phyloP scores from a whole-genome alignment of 805 yeast genomes.

The Saccharomycopsis sp. region DNA sequence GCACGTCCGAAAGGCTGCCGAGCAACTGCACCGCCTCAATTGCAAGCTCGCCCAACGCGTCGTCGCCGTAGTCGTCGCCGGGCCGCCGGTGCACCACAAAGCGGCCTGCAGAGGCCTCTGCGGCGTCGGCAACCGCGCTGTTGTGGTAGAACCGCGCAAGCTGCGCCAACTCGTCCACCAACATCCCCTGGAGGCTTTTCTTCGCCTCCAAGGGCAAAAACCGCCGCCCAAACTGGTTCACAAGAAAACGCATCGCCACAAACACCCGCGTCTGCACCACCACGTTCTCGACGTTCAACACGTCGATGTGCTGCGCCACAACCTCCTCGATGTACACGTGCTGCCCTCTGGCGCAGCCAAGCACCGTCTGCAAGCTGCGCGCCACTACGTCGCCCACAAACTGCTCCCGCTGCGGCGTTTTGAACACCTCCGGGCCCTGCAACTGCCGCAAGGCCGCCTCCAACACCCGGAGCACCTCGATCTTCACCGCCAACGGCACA shows the following conservation, averaged over 20 bases:
- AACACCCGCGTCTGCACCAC: conserved; percentile 27
- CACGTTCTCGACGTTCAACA: conserved; percentile 21
- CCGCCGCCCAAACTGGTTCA: conserved; percentile 24
- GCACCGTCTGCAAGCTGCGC: conserved; percentile 4
- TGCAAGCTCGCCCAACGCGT: conserved; percentile 25
- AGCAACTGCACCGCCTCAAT: conserved; percentile 32
- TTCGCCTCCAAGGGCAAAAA: conserved; percentile 6
- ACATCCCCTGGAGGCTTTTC: not conserved
- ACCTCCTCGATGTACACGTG: conserved; percentile 21
- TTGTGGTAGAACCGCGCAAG: conserved; percentile 14
- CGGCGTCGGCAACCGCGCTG: conserved; percentile 5
- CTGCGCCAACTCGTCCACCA: conserved; percentile 5
- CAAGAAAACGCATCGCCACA: conserved; percentile 24
- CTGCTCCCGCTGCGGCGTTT: conserved; percentile 30
- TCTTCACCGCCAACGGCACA: conserved; percentile 30
- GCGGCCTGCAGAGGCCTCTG: not conserved
- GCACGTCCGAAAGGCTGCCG: conserved; percentile 22
- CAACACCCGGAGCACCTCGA: conserved; percentile 45
- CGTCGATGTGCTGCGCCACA: conserved; percentile 14
- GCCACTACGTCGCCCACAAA: conserved; percentile 5
- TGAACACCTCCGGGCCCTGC: conserved; percentile 42
- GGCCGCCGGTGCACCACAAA: conserved; percentile 11
- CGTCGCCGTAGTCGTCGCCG: not conserved
- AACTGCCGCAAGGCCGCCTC: conserved; percentile 47
- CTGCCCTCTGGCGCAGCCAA: conserved; percentile 10